Evolutionary conservation across 495 filamentous ascomycete species (phyloP).

Genomic region (Corynascus novoguineensis): DNA sequence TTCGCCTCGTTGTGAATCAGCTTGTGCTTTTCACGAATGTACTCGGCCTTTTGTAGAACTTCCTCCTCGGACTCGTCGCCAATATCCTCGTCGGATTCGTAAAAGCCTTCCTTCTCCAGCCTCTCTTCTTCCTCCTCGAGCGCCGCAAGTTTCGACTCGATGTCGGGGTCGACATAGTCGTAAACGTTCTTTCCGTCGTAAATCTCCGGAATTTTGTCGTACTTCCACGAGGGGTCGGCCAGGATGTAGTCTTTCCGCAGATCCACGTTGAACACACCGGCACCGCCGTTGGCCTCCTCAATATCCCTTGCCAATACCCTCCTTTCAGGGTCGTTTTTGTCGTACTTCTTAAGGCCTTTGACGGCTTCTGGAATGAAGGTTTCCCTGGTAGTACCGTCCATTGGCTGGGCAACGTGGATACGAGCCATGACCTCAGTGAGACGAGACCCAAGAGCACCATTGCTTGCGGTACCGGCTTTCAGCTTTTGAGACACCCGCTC

Average conservation of each 20-base stretch:
- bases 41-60: slow-evolving; percentile 80
- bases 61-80: slow-evolving; percentile 84
- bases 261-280: slow-evolving; percentile 92
- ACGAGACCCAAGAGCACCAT: slow-evolving; percentile 65
- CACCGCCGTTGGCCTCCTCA: slow-evolving; percentile 87
- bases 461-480: slow-evolving; percentile 74
- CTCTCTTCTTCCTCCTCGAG: slow-evolving; percentile 93
- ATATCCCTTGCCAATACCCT: slow-evolving; percentile 75
- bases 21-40: slow-evolving; percentile 86
- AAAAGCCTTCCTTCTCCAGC: slow-evolving; percentile 78
- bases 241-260: slow-evolving; percentile 80
- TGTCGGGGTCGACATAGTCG: slow-evolving; percentile 95
- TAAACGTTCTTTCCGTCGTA: slow-evolving; percentile 94
- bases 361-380: slow-evolving; percentile 84
- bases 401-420: slow-evolving; percentile 92
- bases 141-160: slow-evolving; percentile 81
- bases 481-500: slow-evolving; percentile 92
- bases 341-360: slow-evolving; percentile 75
- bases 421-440: slow-evolving; percentile 82
- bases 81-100: slow-evolving; percentile 56
- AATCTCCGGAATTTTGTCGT: slow-evolving; percentile 86
- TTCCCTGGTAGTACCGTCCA: slow-evolving; percentile 70
- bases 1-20: slow-evolving; percentile 86
- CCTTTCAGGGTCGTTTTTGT: slow-evolving; percentile 79
- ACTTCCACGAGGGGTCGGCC: slow-evolving; percentile 83